Conservation (phyloP, 108 stramenopile genomes). For the Parietichytrium sp. region DNA sequence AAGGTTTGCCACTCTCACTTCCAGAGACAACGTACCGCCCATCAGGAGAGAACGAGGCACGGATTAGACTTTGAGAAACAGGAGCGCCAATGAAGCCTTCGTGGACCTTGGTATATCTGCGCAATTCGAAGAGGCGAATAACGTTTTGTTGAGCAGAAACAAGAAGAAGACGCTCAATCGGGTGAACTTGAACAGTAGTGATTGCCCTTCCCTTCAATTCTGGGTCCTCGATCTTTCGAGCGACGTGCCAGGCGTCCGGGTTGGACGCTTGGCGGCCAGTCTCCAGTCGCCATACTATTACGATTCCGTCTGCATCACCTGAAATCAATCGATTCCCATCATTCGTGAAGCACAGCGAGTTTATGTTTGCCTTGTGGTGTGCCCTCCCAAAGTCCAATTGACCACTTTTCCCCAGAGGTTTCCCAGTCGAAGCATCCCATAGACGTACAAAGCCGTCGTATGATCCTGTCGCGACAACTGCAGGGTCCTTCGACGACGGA, state of each 20-base stretch:
- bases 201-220: conserved; percentile 1
- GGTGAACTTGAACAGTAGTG: conserved; percentile 3
- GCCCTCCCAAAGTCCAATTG: neutral
- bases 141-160: conserved; percentile 13
- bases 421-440: neutral
- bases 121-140: conserved; percentile 23
- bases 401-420: neutral
- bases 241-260: conserved; percentile 25
- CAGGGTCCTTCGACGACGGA: neutral
- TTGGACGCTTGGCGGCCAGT: conserved; percentile 13
- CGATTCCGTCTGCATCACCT: conserved; percentile 17
- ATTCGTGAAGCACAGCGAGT: conserved; percentile 16
- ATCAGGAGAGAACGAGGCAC: conserved; percentile 19
- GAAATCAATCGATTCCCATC: neutral
- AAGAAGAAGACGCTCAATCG: neutral
- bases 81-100: conserved; percentile 34
- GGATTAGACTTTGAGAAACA: neutral
- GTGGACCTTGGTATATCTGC: neutral
- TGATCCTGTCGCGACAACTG: neutral
- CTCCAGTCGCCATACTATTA: conserved; percentile 8
- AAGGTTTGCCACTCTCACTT: neutral
- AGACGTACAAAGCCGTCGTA: conserved; percentile 34
- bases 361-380: conserved; percentile 5
- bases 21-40: conserved; percentile 24
- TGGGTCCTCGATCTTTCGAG: neutral